phyloP scores from a whole-genome alignment of 1,139 yeast genomes.

The Hemisphaericaspora subhashii region DNA sequence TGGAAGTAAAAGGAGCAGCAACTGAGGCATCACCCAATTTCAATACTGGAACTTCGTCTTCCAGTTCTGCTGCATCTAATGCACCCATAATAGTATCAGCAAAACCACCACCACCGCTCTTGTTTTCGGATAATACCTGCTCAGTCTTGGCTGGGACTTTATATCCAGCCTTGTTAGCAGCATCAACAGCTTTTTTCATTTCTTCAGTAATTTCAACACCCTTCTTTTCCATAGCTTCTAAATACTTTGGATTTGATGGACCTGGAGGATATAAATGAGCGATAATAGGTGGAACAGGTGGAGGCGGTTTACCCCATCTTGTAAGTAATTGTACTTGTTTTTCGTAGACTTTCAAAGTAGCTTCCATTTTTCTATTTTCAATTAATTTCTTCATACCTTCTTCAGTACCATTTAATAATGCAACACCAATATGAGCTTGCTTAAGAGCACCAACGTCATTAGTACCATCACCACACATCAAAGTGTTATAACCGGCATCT shows the following conservation, averaged over 20 bases:
- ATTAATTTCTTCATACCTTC: constrained; percentile 89
- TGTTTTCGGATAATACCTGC: too few relatives aligned
- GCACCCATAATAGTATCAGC: constrained; percentile 76
- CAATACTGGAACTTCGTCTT: constrained; percentile 86
- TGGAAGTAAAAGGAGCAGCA: constrained; percentile 98
- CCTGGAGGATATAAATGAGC: constrained; percentile 98
- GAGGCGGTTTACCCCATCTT: constrained; percentile 81
- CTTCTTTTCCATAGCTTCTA: constrained; percentile 79
- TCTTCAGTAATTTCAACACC: constrained; percentile 75
- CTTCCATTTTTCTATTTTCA: constrained; percentile 72
- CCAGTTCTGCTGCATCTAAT: constrained; percentile 68
- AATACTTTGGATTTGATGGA: constrained; percentile 82
- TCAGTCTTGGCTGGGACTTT: constrained; percentile 14
- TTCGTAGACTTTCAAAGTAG: constrained; percentile 67
- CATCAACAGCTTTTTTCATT: constrained; percentile 57
- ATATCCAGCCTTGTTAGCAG: constrained; percentile 39
- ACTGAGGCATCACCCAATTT: constrained; percentile 98
- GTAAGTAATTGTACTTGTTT: constrained; percentile 79
- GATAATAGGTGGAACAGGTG: constrained; percentile 82
- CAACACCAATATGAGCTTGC: constrained; percentile 98
- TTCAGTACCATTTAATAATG: constrained; percentile 93
- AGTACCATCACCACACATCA: constrained; percentile 99
- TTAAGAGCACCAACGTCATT: constrained; percentile 99
- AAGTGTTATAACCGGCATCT: constrained; percentile 85
- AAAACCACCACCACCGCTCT: constrained; percentile 43